A percentile compares a stretch with the other conserved stretches of the same genome.
Conservation (phyloP, 495 filamentous ascomycete species). For the Hapsidospora chrysogenum region DNA sequence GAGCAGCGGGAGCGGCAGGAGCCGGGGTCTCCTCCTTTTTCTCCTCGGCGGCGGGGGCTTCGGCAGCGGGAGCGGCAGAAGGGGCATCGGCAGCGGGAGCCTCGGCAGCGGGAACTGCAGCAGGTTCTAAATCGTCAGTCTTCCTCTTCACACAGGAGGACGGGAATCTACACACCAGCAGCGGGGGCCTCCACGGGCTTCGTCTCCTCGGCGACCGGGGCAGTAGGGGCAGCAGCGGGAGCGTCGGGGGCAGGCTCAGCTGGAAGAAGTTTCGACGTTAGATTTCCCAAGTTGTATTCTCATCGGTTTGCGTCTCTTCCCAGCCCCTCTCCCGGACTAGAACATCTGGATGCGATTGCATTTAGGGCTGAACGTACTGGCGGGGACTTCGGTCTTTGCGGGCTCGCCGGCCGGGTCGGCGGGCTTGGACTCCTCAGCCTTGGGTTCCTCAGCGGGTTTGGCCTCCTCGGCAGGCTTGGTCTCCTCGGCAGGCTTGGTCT, state of each 20-base stretch:
- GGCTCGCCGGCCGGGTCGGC: neutral
- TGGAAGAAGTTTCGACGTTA: no score
- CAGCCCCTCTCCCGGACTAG: no score
- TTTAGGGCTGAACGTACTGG: no score
- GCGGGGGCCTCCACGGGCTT: conserved; percentile 1
- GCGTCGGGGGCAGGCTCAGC: conserved; percentile 2
- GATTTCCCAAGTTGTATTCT: no score
- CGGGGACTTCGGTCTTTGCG: neutral
- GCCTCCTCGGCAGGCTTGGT: neutral
- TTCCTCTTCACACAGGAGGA: no score
- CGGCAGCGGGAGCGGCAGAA: conserved; percentile 4
- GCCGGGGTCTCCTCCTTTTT: conserved; percentile 8
- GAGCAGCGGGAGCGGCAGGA: conserved; percentile 4
- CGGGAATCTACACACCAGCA: no score
- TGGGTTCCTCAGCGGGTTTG: neutral
- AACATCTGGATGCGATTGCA: no score
- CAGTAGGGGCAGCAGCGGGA: neutral
- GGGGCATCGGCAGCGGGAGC: conserved; percentile 5
- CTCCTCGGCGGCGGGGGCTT: conserved; percentile 5
- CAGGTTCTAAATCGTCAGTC: no score
- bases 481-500: neutral
- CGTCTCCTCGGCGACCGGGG: neutral
- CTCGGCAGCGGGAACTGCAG: conserved; percentile 4
- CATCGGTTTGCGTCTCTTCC: no score
- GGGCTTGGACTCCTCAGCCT: neutral